phyloP scores from a whole-genome alignment of 768 basidiomycete genomes.

The Lactifluus echinatus region DNA sequence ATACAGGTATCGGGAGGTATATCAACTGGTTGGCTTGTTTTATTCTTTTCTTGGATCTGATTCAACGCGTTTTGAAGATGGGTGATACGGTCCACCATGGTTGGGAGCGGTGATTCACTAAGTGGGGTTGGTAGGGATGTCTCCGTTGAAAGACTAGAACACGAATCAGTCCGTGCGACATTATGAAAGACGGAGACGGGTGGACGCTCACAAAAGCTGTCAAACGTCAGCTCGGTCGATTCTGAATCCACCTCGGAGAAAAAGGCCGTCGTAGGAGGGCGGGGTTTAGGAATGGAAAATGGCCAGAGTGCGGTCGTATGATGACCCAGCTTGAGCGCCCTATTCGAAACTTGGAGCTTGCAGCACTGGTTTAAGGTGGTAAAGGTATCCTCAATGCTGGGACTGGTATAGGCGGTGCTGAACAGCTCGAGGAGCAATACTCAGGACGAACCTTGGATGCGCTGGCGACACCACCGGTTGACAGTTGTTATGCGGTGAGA shows the following conservation, averaged over 20 bases:
- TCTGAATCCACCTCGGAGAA: neutral
- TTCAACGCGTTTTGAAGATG: conserved; percentile 22
- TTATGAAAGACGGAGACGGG: neutral
- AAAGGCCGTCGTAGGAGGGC: neutral
- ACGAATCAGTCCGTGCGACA: neutral
- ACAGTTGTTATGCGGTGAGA: neutral
- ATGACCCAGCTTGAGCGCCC: neutral
- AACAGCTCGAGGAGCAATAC: neutral
- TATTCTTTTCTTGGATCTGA: conserved; percentile 29
- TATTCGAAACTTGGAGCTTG: neutral
- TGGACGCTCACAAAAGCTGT: neutral
- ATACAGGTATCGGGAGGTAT: conserved; percentile 24
- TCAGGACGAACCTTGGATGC: neutral
- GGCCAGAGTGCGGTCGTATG: neutral
- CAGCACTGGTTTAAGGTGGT: neutral
- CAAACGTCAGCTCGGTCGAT: neutral
- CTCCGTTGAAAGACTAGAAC: neutral
- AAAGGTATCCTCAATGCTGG: neutral
- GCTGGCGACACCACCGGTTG: neutral
- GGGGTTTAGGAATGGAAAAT: neutral
- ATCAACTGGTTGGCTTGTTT: conserved; percentile 24
- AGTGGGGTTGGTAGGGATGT: neutral
- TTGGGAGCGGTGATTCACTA: neutral
- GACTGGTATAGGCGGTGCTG: neutral
- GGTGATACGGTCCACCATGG: conserved; percentile 14